Conservation (phyloP, 2,329 filamentous ascomycete genomes). For the Berkeleyomyces basicola region DNA sequence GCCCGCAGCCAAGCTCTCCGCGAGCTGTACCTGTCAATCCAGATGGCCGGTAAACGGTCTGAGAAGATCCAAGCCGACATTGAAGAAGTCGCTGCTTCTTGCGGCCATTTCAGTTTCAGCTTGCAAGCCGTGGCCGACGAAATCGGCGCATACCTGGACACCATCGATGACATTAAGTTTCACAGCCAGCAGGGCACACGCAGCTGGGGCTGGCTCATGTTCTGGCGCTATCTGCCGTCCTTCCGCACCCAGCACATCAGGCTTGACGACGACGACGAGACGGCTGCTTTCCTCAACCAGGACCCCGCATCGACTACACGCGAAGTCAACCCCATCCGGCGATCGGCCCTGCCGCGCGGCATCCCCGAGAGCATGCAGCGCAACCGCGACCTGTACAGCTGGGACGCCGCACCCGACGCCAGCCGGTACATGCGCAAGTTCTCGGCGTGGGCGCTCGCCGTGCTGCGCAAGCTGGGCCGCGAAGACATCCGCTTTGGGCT, state of each 20-base stretch:
- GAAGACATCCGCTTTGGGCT: conserved; percentile 60
- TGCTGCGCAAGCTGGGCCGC: conserved; percentile 32
- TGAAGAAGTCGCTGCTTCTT: conserved; percentile 94
- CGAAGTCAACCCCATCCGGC: conserved; percentile 12
- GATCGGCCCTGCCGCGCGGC: conserved; percentile 32
- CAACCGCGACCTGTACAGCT: conserved; percentile 36
- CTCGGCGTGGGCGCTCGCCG: conserved; percentile 30
- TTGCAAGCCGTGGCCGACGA: conserved; percentile 83
- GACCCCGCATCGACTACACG: background rate
- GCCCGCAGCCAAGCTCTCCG: conserved; percentile 61
- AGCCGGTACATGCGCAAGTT: conserved; percentile 27
- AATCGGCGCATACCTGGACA: conserved; percentile 64
- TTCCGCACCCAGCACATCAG: conserved; percentile 14
- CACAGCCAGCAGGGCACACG: conserved; percentile 32
- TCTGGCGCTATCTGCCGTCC: conserved; percentile 41
- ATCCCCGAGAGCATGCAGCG: conserved; percentile 37
- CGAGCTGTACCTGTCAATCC: conserved; percentile 64
- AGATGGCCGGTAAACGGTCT: conserved; percentile 49
- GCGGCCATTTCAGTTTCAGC: conserved; percentile 89
- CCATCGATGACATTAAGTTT: conserved; percentile 55
- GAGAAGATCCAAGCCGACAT: conserved; percentile 77
- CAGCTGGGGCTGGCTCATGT: conserved; percentile 72
- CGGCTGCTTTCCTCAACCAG: conserved; percentile 7
- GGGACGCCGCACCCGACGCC: conserved; percentile 35
- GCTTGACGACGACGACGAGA: conserved; percentile 9